These are phyloP conservation scores for Batkoa obscura DNA, from an alignment of 371 early-diverging fungal genomes.

Conservation along the genomic window DNA sequence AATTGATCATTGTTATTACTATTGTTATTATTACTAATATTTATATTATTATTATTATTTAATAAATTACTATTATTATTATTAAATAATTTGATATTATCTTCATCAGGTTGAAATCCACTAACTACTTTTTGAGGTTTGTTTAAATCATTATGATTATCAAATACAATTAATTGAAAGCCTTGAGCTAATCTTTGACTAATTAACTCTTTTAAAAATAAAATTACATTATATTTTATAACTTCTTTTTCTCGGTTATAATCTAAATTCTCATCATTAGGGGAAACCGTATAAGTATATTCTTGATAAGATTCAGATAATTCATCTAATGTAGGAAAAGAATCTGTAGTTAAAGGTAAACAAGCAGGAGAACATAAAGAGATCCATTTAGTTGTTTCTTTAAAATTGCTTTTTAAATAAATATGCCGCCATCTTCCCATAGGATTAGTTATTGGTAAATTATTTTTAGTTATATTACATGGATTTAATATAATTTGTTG, in stretches of 20 bases:
- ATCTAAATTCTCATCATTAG: conserved; percentile 29
- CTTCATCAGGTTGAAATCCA: not conserved
- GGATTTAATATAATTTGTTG: conserved; percentile 38
- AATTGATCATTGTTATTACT: not conserved
- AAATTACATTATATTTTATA: conserved; percentile 22
- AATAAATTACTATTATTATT: not conserved
- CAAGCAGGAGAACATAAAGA: conserved; percentile 82
- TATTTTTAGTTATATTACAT: conserved; percentile 41
- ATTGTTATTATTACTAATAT: not conserved
- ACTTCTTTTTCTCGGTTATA: conserved; percentile 8
- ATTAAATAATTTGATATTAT: not conserved
- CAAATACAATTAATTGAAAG: conserved; percentile 63
- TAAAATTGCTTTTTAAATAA: conserved; percentile 23
- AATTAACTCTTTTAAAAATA: conserved; percentile 64
- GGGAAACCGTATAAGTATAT: conserved; percentile 62
- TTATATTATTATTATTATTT: not conserved
- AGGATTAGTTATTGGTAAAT: conserved; percentile 35
- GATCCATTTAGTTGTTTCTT: conserved; percentile 43
- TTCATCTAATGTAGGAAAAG: conserved; percentile 58
- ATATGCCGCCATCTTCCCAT: conserved; percentile 71
- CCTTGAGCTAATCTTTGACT: conserved; percentile 84
- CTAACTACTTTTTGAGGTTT: conserved; percentile 1
- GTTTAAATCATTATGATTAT: not conserved
- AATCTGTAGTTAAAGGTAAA: conserved; percentile 83
- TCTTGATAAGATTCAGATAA: conserved; percentile 46